phyloP scores from a whole-genome alignment of 805 yeast genomes.

The Phaffomyces antillensis region DNA sequence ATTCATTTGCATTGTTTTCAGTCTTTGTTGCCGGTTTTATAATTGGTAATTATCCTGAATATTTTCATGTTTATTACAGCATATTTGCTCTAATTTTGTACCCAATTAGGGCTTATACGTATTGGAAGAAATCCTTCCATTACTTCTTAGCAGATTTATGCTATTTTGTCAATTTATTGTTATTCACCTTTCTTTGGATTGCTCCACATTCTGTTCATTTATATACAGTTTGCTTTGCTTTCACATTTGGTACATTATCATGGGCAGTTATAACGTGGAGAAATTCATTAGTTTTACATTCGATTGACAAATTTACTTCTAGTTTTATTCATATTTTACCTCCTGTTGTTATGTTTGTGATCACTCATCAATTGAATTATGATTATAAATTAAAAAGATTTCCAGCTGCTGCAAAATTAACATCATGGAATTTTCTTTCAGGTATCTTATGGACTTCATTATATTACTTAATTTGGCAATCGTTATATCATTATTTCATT shows the following conservation, averaged over 20 bases:
- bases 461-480: conserved; percentile 86
- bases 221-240: conserved; percentile 78
- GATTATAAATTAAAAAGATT: conserved; percentile 50
- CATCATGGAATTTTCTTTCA: conserved; percentile 63
- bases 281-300: conserved; percentile 85
- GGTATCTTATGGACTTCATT: conserved; percentile 76
- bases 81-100: conserved; percentile 50
- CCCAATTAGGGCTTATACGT: conserved; percentile 82
- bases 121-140: conserved; percentile 71
- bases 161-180: conserved; percentile 74
- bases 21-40: conserved; percentile 68
- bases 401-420: conserved; percentile 69
- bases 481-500: conserved; percentile 83
- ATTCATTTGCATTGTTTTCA: conserved; percentile 61
- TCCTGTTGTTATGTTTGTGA: conserved; percentile 77
- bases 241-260: conserved; percentile 81
- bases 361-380: conserved; percentile 62
- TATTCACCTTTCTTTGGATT: conserved; percentile 72
- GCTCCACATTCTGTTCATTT: conserved; percentile 67
- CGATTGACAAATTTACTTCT: conserved; percentile 86
- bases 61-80: conserved; percentile 73
- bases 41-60: conserved; percentile 70
- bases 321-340: conserved; percentile 90
- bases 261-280: conserved; percentile 97
- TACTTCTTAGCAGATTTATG: conserved; percentile 90